Conservation (phyloP, 2,329 filamentous ascomycete genomes). For the Chaetomium sp. region DNA sequence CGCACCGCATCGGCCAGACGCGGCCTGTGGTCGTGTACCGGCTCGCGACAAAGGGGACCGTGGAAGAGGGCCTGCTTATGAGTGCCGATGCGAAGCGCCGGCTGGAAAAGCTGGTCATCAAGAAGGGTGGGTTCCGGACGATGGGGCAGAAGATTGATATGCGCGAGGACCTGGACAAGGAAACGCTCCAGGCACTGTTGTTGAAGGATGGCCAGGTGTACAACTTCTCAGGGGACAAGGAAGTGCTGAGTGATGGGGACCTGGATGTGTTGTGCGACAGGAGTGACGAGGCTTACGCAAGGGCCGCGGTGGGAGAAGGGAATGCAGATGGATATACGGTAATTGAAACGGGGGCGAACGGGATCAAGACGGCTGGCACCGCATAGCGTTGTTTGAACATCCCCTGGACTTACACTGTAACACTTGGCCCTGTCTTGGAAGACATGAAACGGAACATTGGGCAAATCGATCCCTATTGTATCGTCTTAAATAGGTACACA, state of each 20-base stretch:
- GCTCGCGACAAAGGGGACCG: conserved; percentile 87
- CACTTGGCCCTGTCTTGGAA: background rate
- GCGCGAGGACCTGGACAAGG: conserved; percentile 58
- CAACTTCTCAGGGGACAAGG: conserved; percentile 59
- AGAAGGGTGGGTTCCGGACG: conserved; percentile 81
- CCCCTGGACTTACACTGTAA: background rate
- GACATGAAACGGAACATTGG: background rate
- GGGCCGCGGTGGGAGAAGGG: conserved; percentile 77
- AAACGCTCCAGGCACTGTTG: conserved; percentile 63
- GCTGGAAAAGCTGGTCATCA: conserved; percentile 92
- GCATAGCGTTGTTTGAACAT: background rate
- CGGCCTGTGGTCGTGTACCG: conserved; percentile 91
- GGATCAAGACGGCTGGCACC: conserved; percentile 44
- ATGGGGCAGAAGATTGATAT: conserved; percentile 63
- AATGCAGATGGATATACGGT: conserved; percentile 72
- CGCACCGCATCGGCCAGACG: conserved; percentile 92
- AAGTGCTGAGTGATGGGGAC: conserved; percentile 74
- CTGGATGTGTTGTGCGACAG: conserved; percentile 72
- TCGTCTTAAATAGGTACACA: no score
- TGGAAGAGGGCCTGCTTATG: conserved; percentile 84
- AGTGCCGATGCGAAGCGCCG: conserved; percentile 90
- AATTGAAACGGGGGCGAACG: conserved; percentile 71
- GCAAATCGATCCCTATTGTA: background rate
- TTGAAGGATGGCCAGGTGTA: conserved; percentile 72
- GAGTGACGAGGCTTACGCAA: conserved; percentile 63